Evolutionary conservation across 345 rosid species (phyloP), one percentile per base, ranked within the genome.

Genomic region (Rhodomyrtus tomentosa): DNA sequence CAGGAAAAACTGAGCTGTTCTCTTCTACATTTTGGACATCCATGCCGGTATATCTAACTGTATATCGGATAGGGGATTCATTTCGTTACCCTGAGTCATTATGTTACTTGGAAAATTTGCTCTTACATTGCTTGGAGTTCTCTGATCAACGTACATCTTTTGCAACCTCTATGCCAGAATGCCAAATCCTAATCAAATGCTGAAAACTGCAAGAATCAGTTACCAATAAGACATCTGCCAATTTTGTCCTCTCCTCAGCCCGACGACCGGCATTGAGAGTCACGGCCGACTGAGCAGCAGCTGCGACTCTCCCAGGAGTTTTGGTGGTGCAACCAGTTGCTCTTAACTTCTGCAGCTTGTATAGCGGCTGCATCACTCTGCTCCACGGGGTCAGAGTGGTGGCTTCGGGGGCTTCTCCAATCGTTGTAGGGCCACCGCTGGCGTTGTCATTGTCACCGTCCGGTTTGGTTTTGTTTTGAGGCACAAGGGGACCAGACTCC

Each of bases 361-460:
- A 95, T 95, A 3, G 99, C 95, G 0, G 98, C 98, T 0, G 98
- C 98, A 56, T 95, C 99, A 76, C 96, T 96, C 94, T 94, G 86
- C 59, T 93, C 98, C 49, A 96, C 98, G 1, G 95, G 92, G 96
- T 93, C 25, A 93, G 82, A 13, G 89, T 93, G 0, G 98, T 89
- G 13, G 98, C 95, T 86, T 95, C 98, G 21, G 93, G 90, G 80
- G 96, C 95, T 88, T 93, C 98, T 4, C 93, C 95, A 4, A 93
- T 90, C 3, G 95, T 93, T 81, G 94, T 91, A 51, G 83, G 45
- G 0, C 79, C 14, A 0, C 45, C 25, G 7, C 1, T 4, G 79
- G 3, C 74, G 40, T 11, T 18, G 4, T 36, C 48, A 0, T 21
- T 7, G 2, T 36, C 25, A 20, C 79, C 45, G 13, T 14, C 36